These are phyloP conservation scores for Ophiostoma himal-ulmi DNA, from an alignment of 2,329 filamentous ascomycete genomes.

Conservation along the genomic window DNA sequence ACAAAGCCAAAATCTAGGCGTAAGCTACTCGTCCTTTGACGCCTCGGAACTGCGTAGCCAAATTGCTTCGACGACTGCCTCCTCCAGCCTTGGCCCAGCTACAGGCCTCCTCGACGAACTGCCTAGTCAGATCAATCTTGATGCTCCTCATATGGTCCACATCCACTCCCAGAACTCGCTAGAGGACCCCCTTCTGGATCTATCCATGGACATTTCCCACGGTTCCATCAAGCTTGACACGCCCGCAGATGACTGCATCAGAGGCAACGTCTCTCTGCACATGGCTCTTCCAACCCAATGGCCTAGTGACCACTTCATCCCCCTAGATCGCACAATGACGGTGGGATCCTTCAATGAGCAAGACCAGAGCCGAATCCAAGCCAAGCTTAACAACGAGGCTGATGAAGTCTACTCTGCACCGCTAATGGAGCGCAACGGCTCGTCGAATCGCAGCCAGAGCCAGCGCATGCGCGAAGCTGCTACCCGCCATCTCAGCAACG, in stretches of 20 bases:
- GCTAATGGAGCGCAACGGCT: conserved; percentile 43
- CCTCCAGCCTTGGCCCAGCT: background rate
- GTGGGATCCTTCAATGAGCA: background rate
- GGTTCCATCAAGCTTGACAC: background rate
- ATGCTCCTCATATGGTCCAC: background rate
- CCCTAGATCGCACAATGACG: background rate
- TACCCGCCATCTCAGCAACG: conserved; percentile 40
- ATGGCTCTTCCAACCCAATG: background rate
- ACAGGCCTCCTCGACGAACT: background rate
- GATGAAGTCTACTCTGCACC: conserved; percentile 46
- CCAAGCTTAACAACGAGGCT: conserved; percentile 25
- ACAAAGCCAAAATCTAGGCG: background rate
- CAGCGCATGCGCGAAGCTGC: conserved; percentile 44
- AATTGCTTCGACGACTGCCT: background rate
- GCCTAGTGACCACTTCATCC: background rate
- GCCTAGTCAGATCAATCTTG: background rate
- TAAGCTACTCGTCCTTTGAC: no score
- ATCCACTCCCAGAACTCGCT: background rate
- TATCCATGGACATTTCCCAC: background rate
- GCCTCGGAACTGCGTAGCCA: background rate
- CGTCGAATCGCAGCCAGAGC: conserved; percentile 25
- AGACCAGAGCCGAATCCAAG: background rate
- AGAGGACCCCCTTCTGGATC: background rate
- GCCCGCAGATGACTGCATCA: background rate
- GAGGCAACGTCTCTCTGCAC: background rate